A percentile compares a stretch with the other conserved stretches of the same genome.
phyloP scores from a whole-genome alignment of 2,329 filamentous ascomycete species.

The Cladosporium sp. region DNA sequence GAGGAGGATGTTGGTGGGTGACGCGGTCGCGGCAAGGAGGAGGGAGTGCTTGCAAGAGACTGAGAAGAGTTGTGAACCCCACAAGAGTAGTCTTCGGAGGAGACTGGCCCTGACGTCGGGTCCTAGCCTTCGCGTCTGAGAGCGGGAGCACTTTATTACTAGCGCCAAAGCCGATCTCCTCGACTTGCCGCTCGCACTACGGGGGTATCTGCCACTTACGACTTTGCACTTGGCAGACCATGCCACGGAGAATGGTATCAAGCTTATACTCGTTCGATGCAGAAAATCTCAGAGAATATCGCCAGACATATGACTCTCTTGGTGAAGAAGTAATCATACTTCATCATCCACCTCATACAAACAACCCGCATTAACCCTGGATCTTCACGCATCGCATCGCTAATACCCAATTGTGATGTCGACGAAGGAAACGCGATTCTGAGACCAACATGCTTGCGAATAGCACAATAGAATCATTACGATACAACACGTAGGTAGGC shows the following conservation, averaged over 20 bases:
- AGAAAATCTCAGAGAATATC: neutral
- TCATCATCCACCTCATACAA: neutral
- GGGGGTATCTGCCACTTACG: neutral
- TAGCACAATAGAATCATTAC: no score
- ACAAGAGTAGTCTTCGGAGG: neutral
- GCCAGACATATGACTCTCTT: no score
- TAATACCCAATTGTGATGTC: no score
- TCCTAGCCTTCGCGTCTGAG: neutral
- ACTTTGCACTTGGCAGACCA: neutral
- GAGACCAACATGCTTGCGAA: no score
- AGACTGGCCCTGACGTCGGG: neutral
- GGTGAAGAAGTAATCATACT: no score
- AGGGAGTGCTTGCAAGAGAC: conserved; percentile 27
- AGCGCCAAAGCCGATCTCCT: neutral
- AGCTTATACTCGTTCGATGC: neutral
- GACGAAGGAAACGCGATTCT: no score
- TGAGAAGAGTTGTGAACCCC: conserved; percentile 34
- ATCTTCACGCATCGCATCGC: neutral
- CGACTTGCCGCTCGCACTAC: neutral
- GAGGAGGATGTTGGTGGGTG: neutral
- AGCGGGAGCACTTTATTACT: neutral
- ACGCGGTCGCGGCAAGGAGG: conserved; percentile 13
- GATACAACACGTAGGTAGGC: no score
- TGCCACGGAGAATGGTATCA: neutral
- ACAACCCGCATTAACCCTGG: neutral